Evolutionary conservation across 2,329 filamentous ascomycete species (phyloP), one percentile per base, ranked within the genome.

Genomic region (Monilinia fructigena): DNA sequence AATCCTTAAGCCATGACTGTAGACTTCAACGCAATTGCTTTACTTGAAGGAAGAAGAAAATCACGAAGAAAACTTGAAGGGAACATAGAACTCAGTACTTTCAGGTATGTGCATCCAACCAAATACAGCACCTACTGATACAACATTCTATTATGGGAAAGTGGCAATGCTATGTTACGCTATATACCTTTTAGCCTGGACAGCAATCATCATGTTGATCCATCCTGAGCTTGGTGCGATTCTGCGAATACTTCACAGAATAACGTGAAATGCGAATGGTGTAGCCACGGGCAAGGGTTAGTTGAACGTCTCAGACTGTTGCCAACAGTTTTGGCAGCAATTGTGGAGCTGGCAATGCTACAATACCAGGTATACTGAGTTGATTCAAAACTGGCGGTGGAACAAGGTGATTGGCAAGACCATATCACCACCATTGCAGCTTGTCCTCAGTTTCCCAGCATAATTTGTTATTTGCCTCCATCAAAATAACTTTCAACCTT

Each of bases 121-220:
- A 14, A 16, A 38, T 20, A 55, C 20, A 4, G 8, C 8, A 35
- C 4, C 1, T 38, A 14, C 14, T 18, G 3, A n/a, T 40, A 55
- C 20, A 14, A 40, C 23, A 16, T 38, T 38, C 8, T 55, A 40
- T 40, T 23, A 4, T 6, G 16, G 2, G 11, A 55, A 23, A 23
- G 31, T 23, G 38, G 4, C 40, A 55, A 38, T 0, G 14, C 3
- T 38, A 14, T 38, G 31, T 28, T 38, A n/a, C 53, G 20, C 28
- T 11, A n/a, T 38, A 55, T 55, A 89, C 92, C 81, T 98, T 98
- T 56, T 92, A 1, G 93, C 94, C 79, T 97, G 93, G 18, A 99
- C 90, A 31, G 94, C 93, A 74, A 93, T 94, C 89, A 99, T 96
- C 83, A 98, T 98, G 72, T 91, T 89, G 69, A 95, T 93, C 92